Percentiles rank a stretch among this genome's conserved stretches.
These are phyloP conservation scores for Dioscorea cayenensis DNA, from an alignment of 116 monocot species.

Conservation along the genomic window DNA sequence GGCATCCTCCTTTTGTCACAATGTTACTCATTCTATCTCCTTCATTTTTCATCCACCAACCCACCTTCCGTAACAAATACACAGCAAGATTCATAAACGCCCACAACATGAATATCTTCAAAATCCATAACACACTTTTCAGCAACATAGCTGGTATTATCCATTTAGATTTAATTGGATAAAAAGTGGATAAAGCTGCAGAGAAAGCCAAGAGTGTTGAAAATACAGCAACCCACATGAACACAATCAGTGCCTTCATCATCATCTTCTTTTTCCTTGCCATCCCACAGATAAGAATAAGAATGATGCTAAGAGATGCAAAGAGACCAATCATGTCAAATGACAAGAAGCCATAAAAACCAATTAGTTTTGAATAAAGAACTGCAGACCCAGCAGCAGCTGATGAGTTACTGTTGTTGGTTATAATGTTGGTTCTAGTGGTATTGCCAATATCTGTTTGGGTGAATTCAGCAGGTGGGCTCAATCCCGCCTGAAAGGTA, in stretches of 20 bases:
- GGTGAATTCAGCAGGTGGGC: conserved; percentile 6
- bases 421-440: neutral
- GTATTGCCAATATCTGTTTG: neutral
- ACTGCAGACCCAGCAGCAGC: neutral
- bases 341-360: no score
- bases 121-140: no score
- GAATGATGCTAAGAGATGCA: conserved; percentile 5
- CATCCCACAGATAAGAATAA: neutral
- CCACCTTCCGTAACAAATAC: no score
- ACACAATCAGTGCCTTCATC: neutral
- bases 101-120: no score
- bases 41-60: no score
- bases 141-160: no score
- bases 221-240: conserved; percentile 8
- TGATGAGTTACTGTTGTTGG: no score
- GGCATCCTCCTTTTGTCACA: no score
- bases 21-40: no score
- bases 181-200: neutral
- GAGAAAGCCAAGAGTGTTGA: neutral
- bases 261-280: neutral
- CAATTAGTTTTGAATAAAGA: neutral
- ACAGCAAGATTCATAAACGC: no score
- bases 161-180: no score
- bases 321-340: conserved; percentile 1
- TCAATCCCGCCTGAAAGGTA: conserved; percentile 10